phyloP scores from a whole-genome alignment of 2,329 filamentous ascomycete genomes.

The Colletotrichum viniferum region DNA sequence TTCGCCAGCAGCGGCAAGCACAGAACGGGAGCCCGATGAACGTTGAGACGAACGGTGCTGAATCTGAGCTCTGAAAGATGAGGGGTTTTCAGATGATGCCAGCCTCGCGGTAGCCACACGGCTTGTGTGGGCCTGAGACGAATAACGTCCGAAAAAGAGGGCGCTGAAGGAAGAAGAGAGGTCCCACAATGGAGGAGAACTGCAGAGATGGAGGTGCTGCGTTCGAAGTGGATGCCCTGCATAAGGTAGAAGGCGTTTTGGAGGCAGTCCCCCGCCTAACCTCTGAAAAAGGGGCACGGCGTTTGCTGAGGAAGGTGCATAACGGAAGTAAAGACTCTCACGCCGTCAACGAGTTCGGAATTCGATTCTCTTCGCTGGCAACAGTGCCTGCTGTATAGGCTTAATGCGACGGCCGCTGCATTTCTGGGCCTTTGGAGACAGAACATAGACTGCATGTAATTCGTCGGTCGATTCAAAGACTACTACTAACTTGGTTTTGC shows the following conservation, averaged over 20 bases:
- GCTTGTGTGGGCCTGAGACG: background rate
- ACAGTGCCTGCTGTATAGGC: conserved; percentile 9
- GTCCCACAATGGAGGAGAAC: background rate
- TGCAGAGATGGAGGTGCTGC: background rate
- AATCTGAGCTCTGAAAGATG: conserved; percentile 55
- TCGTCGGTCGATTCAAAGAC: conserved; percentile 4
- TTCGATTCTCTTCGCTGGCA: conserved; percentile 11
- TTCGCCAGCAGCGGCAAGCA: conserved; percentile 45
- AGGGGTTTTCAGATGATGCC: background rate
- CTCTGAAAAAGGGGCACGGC: conserved; percentile 5
- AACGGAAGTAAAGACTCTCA: conserved; percentile 14
- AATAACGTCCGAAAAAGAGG: background rate
- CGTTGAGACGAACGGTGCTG: conserved; percentile 59
- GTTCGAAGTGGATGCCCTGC: conserved; percentile 11
- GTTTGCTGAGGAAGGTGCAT: conserved; percentile 10
- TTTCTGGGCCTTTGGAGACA: conserved; percentile 9
- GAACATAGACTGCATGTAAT: conserved; percentile 21
- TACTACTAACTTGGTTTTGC: background rate
- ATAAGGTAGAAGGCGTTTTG: conserved; percentile 21
- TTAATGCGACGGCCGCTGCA: conserved; percentile 16
- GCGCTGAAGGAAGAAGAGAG: background rate
- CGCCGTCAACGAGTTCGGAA: conserved; percentile 1
- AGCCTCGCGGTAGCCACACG: background rate
- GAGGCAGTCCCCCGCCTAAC: conserved; percentile 1
- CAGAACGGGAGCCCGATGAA: conserved; percentile 63